Evolutionary conservation across 306 rosid species (phyloP).

Genomic region (Lathyrus sativus): DNA sequence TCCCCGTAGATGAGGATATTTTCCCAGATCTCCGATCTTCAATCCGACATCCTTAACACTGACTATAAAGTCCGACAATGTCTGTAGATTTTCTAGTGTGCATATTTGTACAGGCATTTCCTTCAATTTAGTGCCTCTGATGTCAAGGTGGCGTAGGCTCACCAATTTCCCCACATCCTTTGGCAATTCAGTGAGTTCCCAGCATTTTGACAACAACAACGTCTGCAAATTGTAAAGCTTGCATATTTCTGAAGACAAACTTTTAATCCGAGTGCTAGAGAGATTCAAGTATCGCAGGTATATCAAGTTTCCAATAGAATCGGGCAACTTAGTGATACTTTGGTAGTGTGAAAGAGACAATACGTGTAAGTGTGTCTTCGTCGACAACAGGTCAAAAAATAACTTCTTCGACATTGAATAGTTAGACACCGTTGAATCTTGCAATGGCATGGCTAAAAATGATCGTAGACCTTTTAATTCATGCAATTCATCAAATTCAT

Average conservation of each 20-base stretch:
- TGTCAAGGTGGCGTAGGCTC: not conserved
- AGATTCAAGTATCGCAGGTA: conserved; percentile 18
- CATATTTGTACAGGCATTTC: conserved; percentile 13
- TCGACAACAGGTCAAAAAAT: not conserved
- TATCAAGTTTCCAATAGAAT: no score
- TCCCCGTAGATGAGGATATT: conserved; percentile 8
- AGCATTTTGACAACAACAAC: conserved; percentile 2
- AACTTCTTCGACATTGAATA: not conserved
- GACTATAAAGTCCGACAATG: not conserved
- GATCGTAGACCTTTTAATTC: not conserved
- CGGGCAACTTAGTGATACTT: no score
- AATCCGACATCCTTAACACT: not conserved
- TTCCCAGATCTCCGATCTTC: not conserved
- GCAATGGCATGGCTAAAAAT: conserved; percentile 5
- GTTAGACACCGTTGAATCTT: no score
- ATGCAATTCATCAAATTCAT: not conserved
- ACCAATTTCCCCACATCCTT: no score
- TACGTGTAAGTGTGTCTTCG: conserved; percentile 23
- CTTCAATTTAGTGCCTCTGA: not conserved
- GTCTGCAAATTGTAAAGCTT: conserved; percentile 37
- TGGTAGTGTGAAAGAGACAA: not conserved
- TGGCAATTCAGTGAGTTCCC: not conserved
- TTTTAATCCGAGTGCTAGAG: not conserved
- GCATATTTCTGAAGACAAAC: not conserved
- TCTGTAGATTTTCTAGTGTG: conserved; percentile 1